Percentiles rank a stretch among this genome's conserved stretches.
phyloP scores from a whole-genome alignment of 345 rosid species.

The Firmiana major region DNA sequence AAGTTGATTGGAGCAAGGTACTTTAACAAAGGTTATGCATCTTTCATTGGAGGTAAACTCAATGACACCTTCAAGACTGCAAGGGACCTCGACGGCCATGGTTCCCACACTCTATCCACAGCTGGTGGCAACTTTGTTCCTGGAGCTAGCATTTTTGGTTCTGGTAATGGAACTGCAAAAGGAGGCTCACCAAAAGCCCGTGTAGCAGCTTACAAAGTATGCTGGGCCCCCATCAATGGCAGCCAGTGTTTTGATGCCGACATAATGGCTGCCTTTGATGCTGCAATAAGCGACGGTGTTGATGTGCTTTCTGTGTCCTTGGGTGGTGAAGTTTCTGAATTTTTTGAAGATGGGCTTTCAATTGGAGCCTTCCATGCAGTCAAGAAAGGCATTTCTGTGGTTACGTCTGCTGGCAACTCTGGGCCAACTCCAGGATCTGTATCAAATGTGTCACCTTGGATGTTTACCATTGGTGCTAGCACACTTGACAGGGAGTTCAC shows the following conservation, averaged over 20 bases:
- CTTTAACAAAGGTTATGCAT: constrained; percentile 56
- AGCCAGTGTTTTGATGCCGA: constrained; percentile 48
- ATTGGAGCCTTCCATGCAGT: constrained; percentile 45
- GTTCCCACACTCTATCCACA: constrained; percentile 60
- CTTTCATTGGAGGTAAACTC: constrained; percentile 19
- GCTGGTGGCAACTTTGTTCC: constrained; percentile 55
- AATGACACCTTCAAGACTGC: constrained; percentile 27
- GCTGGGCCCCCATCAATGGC: constrained; percentile 40
- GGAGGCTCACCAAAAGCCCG: constrained; percentile 68
- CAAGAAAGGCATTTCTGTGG: constrained; percentile 31
- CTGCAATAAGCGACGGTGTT: constrained; percentile 53
- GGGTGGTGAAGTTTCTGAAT: constrained; percentile 26
- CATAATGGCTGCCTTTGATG: constrained; percentile 49
- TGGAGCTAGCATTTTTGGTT: constrained; percentile 38
- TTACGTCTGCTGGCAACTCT: constrained; percentile 53
- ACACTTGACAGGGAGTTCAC: constrained; percentile 65
- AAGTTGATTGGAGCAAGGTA: constrained; percentile 64
- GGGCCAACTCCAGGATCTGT: constrained; percentile 59
- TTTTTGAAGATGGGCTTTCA: constrained; percentile 29
- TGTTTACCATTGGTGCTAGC: constrained; percentile 73
- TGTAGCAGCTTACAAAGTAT: constrained; percentile 56
- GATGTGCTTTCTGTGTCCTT: constrained; percentile 52
- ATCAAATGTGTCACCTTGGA: constrained; percentile 67
- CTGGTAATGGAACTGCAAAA: constrained; percentile 56
- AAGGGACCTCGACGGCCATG: constrained; percentile 52